Evolutionary conservation across 345 rosid species (phyloP), one percentile per base, ranked within the genome.

Genomic region (Cardamine resedifolia): DNA sequence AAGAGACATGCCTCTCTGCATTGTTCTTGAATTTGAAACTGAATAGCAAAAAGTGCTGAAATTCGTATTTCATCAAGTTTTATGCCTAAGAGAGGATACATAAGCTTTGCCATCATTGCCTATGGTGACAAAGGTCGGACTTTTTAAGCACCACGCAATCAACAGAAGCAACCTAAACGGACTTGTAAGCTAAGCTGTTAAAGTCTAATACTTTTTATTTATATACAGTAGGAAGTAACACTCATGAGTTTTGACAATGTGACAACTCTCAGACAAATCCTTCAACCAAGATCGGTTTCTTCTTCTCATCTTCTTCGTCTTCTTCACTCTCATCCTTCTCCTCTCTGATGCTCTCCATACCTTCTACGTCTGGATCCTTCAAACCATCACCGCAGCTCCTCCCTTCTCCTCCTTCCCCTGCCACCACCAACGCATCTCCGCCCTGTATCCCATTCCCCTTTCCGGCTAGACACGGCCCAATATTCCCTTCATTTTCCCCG

Each of bases 251-350:
- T 4, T 10, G 24, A 44, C 15, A 26, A n/a, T n/a, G 66, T 8
- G 20, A 72, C 3, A 10, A 50, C 30, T 66, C 69, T 78, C 58
- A 78, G 11, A 61, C 66, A 66, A 4, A 72, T 58, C 73, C 81
- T 61, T 68, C 77, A 27, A 72, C 74, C 59, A 78, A 73, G 20
- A 73, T n/a, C n/a, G 78, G 78, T 23, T 72, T 67, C 31, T 72
- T 67, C 31, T 3, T 44, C 6, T 68, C 73, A 21, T 66, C 77
- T 23, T 65, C 68, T 16, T 76, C 66, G 4, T 74, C 69, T 47
- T 68, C 74, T 12, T 73, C 74, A 41, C 14, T 43, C 58, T 34
- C 16, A 34, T 50, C 61, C 31, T 59, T 67, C 30, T 78, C 24
- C 60, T 31, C 77, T 47, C 0, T 26, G 30, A 33, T 71, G 7